phyloP scores from a whole-genome alignment of 192 early-diverging fungal genomes.

The Glomus cerebriforme region DNA sequence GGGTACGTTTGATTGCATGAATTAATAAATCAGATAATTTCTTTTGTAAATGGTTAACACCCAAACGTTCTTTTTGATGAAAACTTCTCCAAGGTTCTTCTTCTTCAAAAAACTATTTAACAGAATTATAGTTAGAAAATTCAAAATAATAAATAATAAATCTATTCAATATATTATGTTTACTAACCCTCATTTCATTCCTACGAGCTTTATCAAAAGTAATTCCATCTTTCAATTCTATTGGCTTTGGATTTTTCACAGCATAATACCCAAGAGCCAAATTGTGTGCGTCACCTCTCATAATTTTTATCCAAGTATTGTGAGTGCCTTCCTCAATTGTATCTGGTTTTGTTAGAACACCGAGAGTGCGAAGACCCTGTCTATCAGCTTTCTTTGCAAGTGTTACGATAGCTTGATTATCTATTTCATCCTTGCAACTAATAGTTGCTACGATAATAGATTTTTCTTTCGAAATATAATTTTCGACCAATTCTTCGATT shows the following conservation, averaged over 20 bases:
- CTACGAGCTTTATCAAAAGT: slow-evolving; percentile 3
- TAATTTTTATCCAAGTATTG: slow-evolving; percentile 51
- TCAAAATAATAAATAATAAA: not conserved
- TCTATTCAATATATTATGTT: not conserved
- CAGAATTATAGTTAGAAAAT: not conserved
- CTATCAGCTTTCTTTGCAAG: slow-evolving; percentile 57
- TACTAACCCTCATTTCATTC: not conserved
- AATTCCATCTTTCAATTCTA: not conserved
- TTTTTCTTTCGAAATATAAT: slow-evolving; percentile 50
- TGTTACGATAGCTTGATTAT: slow-evolving; percentile 57
- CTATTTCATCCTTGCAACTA: slow-evolving; percentile 62
- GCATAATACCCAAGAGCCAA: slow-evolving; percentile 57
- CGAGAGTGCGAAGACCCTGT: slow-evolving; percentile 53
- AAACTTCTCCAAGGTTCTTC: not conserved
- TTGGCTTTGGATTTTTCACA: slow-evolving; percentile 47
- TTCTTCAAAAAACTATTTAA: slow-evolving; percentile 3
- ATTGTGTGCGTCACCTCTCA: slow-evolving; percentile 49
- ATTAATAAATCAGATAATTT: slow-evolving; percentile 25
- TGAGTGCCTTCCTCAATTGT: slow-evolving; percentile 58
- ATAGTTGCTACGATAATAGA: slow-evolving; percentile 60
- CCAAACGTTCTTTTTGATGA: not conserved
- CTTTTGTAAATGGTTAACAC: not conserved
- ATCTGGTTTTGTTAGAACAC: slow-evolving; percentile 66
- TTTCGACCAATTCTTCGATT: slow-evolving; percentile 50
- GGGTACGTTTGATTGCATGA: not conserved